A percentile compares a stretch with the other conserved stretches of the same genome.
Conservation (phyloP, 2,329 filamentous ascomycete genomes). For the Penicillium vulpinum region DNA sequence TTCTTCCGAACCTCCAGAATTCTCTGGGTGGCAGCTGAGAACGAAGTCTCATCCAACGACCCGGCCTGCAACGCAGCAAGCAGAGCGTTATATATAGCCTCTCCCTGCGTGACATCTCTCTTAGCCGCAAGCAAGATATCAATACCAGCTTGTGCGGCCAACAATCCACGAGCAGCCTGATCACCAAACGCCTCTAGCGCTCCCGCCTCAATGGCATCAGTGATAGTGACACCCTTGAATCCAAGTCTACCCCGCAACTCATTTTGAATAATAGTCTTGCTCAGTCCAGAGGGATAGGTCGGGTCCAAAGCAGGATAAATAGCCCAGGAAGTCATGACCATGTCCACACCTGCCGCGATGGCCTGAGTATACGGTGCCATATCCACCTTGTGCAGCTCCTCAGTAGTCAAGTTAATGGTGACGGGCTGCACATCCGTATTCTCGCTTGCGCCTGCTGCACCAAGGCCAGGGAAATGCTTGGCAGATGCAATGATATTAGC, state of each 20-base stretch:
- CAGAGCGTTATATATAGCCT: conserved; percentile 23
- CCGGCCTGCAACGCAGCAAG: conserved; percentile 21
- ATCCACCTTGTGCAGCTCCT: conserved; percentile 27
- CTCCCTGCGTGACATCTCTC: conserved; percentile 32
- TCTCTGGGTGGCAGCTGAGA: conserved; percentile 18
- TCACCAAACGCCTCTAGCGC: conserved; percentile 25
- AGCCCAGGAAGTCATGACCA: conserved; percentile 36
- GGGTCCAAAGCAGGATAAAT: conserved; percentile 31
- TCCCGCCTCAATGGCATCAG: conserved; percentile 33
- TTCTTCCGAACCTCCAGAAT: conserved; percentile 19
- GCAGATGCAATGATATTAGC: conserved; percentile 26
- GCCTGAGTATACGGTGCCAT: conserved; percentile 26
- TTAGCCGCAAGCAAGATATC: conserved; percentile 33
- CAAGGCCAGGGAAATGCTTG: conserved; percentile 37
- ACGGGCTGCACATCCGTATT: conserved; percentile 33
- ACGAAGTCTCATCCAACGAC: conserved; percentile 10
- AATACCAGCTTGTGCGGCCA: conserved; percentile 32
- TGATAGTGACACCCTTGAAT: conserved; percentile 33
- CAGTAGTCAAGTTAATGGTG: conserved; percentile 23
- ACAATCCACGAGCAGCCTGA: conserved; percentile 22
- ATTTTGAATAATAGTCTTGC: conserved; percentile 25
- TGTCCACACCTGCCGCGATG: conserved; percentile 29
- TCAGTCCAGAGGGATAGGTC: conserved; percentile 28
- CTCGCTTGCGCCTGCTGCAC: conserved; percentile 20
- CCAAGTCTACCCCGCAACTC: conserved; percentile 28